Evolutionary conservation across 805 yeast genomes (phyloP), one percentile per base, ranked within the genome.

Genomic region (Candida adriatica): DNA sequence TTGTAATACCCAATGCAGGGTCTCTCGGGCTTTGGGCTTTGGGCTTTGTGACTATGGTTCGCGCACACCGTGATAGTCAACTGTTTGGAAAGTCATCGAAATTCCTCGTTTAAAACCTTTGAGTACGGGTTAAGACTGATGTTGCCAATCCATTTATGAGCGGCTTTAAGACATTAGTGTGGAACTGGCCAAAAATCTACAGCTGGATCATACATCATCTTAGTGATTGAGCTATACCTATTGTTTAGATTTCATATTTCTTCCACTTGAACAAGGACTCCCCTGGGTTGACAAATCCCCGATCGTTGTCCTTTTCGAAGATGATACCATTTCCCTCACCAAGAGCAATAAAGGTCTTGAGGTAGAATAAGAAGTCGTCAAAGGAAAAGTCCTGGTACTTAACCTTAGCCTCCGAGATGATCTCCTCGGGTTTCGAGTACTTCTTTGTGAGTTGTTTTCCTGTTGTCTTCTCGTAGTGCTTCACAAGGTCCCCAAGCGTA

Each of bases 201-300:
- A n/a, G n/a, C n/a, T n/a, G n/a, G n/a, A n/a, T n/a, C n/a, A n/a
- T n/a, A n/a, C n/a, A n/a, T n/a, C n/a, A n/a, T n/a, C n/a, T n/a
- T n/a, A n/a, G n/a, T n/a, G n/a, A n/a, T n/a, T n/a, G n/a, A n/a
- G n/a, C n/a, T n/a, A n/a, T n/a, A n/a, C n/a, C n/a, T n/a, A n/a
- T n/a, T n/a, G n/a, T 19, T 34, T 22, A 43, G 27, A 37, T 30
- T 10, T 17, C 20, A 26, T 37, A 62, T 35, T 55, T 59, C 17
- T 55, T 50, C 70, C 72, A 68, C 38, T 59, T 65, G 61, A 65
- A 68, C 22, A 59, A 35, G 2, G 58, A 49, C 46, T 66, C 68
- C 21, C 49, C 53, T 4, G 74, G 73, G 48, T 70, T 69, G 35
- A 70, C 52, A 16, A 64, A 39, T 45, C 69, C 74, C 30, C 59